Conservation (phyloP, 306 rosid genomes). For the Prunus kanzakura region DNA sequence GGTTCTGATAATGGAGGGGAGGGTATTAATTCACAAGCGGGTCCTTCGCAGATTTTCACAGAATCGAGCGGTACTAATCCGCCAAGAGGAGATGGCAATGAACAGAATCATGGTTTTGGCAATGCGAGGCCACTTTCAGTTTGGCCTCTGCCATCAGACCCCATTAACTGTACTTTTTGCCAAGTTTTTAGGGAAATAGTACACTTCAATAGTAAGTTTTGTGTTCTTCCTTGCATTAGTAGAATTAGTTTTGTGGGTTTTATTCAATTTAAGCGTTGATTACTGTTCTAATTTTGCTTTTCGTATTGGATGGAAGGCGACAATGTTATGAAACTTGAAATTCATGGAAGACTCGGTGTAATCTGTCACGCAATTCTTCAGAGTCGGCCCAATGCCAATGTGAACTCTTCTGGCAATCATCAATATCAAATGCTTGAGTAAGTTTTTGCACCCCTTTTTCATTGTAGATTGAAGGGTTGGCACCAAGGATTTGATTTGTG, state of each 20-base stretch:
- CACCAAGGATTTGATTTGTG: too few relatives aligned
- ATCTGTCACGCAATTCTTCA: constrained; percentile 60
- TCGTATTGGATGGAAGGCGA: constrained; percentile 27
- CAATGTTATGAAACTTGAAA: constrained; percentile 47
- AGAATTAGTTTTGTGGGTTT: background rate
- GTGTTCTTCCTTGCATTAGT: background rate
- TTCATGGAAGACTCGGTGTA: constrained; percentile 65
- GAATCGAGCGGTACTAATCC: background rate
- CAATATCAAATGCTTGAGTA: constrained; percentile 56
- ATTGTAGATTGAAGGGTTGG: too few relatives aligned
- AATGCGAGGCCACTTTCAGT: background rate
- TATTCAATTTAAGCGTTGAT: background rate
- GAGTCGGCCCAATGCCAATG: background rate
- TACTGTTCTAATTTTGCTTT: background rate
- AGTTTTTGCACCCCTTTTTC: background rate
- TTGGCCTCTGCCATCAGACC: constrained; percentile 38
- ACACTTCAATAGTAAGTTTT: constrained; percentile 45
- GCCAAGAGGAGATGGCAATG: background rate
- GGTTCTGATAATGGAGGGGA: background rate
- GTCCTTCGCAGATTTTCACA: constrained; percentile 13
- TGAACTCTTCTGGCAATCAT: constrained; percentile 13
- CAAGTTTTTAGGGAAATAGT: constrained; percentile 59
- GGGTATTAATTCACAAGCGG: constrained; percentile 15
- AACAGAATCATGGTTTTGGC: background rate
- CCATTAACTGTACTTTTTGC: constrained; percentile 57